These are phyloP conservation scores for Penicillium ucsense DNA, from an alignment of 495 filamentous ascomycete genomes.

Conservation along the genomic window DNA sequence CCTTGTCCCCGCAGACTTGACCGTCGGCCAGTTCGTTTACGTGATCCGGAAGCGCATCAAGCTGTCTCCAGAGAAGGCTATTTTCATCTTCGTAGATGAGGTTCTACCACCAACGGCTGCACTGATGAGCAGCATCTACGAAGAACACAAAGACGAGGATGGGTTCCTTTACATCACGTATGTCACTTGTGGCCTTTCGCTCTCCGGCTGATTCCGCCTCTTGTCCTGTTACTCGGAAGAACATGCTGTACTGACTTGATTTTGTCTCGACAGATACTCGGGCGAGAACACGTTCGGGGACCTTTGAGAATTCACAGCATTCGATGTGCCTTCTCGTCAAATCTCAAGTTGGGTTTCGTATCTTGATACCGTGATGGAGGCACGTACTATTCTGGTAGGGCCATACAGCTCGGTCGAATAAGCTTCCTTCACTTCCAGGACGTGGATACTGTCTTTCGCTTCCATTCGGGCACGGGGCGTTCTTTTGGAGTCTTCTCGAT, in stretches of 20 bases:
- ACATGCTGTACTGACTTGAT: constrained; percentile 9
- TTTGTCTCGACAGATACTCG: constrained; percentile 59
- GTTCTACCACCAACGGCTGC: constrained; percentile 94
- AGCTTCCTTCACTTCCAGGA: constrained; percentile 1
- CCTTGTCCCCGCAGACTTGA: constrained; percentile 93
- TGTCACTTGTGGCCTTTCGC: constrained; percentile 6
- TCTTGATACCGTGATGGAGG: background rate
- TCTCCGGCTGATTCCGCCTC: background rate
- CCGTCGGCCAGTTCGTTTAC: constrained; percentile 99
- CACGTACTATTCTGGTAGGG: background rate
- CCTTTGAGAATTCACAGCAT: constrained; percentile 15
- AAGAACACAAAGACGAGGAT: constrained; percentile 83
- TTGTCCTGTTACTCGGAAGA: background rate
- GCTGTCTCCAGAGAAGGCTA: constrained; percentile 98
- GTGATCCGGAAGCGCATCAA: constrained; percentile 99
- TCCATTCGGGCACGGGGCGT: constrained; percentile 16
- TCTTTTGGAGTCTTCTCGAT: constrained; percentile 19
- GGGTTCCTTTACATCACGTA: constrained; percentile 52
- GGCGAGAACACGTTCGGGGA: constrained; percentile 98
- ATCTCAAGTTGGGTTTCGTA: background rate
- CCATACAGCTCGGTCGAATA: background rate
- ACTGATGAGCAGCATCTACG: constrained; percentile 98
- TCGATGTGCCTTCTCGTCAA: constrained; percentile 4
- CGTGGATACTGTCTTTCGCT: background rate
- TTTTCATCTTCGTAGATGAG: constrained; percentile 99